Base-by-base conservation (phyloP, 2,329 filamentous ascomycete genomes). In the Fusarium lateritium region DNA sequence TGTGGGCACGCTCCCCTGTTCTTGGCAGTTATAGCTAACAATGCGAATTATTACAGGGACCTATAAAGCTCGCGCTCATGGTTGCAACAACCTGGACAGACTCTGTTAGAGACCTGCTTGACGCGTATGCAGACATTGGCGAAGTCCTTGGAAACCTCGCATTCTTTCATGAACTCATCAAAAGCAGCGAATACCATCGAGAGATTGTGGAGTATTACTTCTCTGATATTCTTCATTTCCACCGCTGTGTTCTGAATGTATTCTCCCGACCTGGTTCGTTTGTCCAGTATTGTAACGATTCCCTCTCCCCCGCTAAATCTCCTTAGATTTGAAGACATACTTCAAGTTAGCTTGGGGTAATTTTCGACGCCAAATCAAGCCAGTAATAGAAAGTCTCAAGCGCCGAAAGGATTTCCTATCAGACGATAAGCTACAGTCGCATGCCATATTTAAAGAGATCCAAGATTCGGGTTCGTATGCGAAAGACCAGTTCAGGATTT, bases 61-160 rank as follows among this genome's bases (percentile, higher is more conserved):
- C 62, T 0, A 36, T 67, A 2, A 67, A 67, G 7, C n/a, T 66
- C 4, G 61, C 45, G 2, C 63, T 66, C 1, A 61, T 66, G 44
- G 7, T 24, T 7, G 43, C 61, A 6, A 52, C 28, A 0, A 33
- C 21, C 0, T 56, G 34, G 49, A 26, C 13, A 3, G 24, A 40
- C 0, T 40, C 49, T 0, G 2, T 56, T 0, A 51, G 14, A 9
- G 28, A 56, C 0, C 6, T 66, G 0, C 14, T 66, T 2, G 62
- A 47, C 0, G 40, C 34, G 0, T 66, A 66, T 0, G 62, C 45
- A 5, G 63, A 66, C 0, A 66, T 66, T 0, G 49, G 62, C 0
- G 56, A 66, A 1, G 36, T 34, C 0, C 39, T 66, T 0, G 36
- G 40, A 1, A 51, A 40, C 0, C 21, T 66, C 0, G 14, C 24